Base-by-base conservation (phyloP, 495 filamentous ascomycete genomes). In the Penicillium atrosanguineum region DNA sequence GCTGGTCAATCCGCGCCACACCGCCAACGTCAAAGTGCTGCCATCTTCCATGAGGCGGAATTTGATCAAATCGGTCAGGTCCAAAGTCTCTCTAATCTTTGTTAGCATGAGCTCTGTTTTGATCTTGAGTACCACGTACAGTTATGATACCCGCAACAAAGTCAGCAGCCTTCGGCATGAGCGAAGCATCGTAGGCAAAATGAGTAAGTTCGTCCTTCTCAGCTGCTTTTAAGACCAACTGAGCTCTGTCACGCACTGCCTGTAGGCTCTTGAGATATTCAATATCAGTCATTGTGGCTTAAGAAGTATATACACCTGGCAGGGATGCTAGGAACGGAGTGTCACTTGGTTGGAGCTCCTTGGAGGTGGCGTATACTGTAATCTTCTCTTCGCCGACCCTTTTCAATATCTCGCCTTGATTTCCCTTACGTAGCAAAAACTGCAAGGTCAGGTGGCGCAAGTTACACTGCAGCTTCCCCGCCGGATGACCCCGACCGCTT, bases 21-120 rank as follows among this genome's bases (percentile, higher is more conserved):
- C 85, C 88, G n/a, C 91, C 91, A 48, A 92, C 84, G 44, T 88
- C 85, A 61, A 96, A 96, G 64, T 96, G 91, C 69, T 96, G 91
- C 83, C 91, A 91, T 29, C 91, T 80, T 44, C 91, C 91, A 64
- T 95, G 90, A 11, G 86, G 83, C 4, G 91, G 91, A 34, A 75
- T 75, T 1, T 54, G 46, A 40, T 80, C 50, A 56, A 78, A 83
- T 37, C 50, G 59, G 56, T 81, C 72, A 0, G 80, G 79, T 20
- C 76, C 79, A 54, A 76, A 82, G 61, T 83, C 80, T 46, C 80
- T 69, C 80, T 36, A 19, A 8, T 15, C 31, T 34, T 12, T 40
- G 11, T 28, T 46, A 3, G 11, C 12, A 18, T 44, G 46, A 16
- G 11, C 18, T 6, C 12, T 34, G n/a, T 9, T 23, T 36, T 5